Percentiles rank a stretch among this genome's conserved stretches.
Conservation (phyloP, 129 eudicot genomes). For the Mikania micrantha region DNA sequence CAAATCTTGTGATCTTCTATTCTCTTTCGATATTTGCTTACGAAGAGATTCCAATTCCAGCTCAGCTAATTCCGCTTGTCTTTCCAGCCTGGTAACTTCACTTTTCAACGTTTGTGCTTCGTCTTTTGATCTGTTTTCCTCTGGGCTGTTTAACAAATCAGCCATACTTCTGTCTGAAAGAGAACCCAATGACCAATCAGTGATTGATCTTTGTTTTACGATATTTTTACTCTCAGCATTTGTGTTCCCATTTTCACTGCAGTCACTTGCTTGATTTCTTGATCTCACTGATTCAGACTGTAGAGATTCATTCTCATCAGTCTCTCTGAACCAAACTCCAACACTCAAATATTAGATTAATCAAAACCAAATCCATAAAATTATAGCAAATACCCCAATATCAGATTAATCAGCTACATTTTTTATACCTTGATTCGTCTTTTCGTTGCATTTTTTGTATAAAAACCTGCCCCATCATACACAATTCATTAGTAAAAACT, state of each 20-base stretch:
- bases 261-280: slow-evolving; percentile 41
- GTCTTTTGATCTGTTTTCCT: slow-evolving; percentile 31
- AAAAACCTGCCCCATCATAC: slow-evolving; percentile 49
- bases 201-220: slow-evolving; percentile 31
- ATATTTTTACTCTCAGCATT: background rate
- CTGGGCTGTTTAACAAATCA: slow-evolving; percentile 34
- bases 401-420: background rate
- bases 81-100: slow-evolving; percentile 45
- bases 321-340: slow-evolving; percentile 39
- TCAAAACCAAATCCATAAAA: background rate
- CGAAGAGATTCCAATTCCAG: slow-evolving; percentile 76
- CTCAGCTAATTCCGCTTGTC: slow-evolving; percentile 73
- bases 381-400: background rate
- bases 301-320: slow-evolving; percentile 37
- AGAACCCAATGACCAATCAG: slow-evolving; percentile 50
- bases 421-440: slow-evolving; percentile 57
- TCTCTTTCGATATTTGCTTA: slow-evolving; percentile 73
- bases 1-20: slow-evolving; percentile 60
- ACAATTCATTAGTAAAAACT: background rate
- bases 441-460: slow-evolving; percentile 65
- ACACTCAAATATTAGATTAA: background rate
- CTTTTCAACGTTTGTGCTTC: slow-evolving; percentile 31
- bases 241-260: slow-evolving; percentile 30
- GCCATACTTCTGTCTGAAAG: slow-evolving; percentile 52
- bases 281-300: slow-evolving; percentile 26